Evolutionary conservation across 208 protist species (phyloP).

Genomic region (Crithidia acanthocephali): DNA sequence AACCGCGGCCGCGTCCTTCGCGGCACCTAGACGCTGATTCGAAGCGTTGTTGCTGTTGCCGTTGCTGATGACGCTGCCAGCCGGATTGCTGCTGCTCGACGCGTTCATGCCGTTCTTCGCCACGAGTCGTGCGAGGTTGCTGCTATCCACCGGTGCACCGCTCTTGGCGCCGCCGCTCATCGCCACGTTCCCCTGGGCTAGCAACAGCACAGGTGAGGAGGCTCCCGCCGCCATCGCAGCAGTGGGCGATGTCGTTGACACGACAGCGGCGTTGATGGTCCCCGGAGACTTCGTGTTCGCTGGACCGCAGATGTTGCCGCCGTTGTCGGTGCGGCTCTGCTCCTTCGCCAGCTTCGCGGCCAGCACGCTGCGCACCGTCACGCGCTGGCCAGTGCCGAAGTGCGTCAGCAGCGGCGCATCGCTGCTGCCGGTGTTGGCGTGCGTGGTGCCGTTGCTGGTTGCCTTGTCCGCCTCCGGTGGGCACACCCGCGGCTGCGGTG

Average conservation of each 20-base stretch:
- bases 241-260: background rate
- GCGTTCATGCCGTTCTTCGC: conserved; percentile 8
- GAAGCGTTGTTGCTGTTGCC: conserved; percentile 12
- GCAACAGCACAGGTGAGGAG: conserved; percentile 11
- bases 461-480: background rate
- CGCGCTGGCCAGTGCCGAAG: conserved; percentile 13
- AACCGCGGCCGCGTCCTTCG: background rate
- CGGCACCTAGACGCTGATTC: background rate
- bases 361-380: conserved; percentile 41
- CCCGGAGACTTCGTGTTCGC: background rate
- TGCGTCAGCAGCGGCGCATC: conserved; percentile 5
- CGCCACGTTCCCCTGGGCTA: conserved; percentile 22
- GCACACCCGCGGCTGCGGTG: conserved; percentile 4
- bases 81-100: conserved; percentile 1
- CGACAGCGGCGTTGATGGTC: background rate
- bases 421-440: no score
- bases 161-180: background rate
- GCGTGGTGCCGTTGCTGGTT: no score
- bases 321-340: conserved; percentile 15
- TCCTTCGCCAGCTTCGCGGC: conserved; percentile 59
- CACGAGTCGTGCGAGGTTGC: conserved; percentile 19
- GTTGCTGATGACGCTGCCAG: background rate
- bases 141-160: background rate
- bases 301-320: background rate
- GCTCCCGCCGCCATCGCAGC: background rate